Evolutionary conservation across 2,329 filamentous ascomycete genomes (phyloP), one percentile per base, ranked within the genome.

Genomic region (Sphaerulina vaccinii): DNA sequence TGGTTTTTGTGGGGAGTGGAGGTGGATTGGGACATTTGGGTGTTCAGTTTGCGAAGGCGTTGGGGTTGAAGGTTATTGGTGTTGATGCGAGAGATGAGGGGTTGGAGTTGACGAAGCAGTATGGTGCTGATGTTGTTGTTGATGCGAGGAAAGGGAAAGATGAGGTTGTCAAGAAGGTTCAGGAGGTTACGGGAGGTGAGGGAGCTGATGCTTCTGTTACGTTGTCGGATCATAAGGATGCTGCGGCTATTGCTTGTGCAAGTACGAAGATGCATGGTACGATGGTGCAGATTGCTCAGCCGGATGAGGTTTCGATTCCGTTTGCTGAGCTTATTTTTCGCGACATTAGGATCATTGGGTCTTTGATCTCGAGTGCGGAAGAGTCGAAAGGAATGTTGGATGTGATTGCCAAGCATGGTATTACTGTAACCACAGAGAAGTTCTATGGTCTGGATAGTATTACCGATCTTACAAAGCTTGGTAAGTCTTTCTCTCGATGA

Each of bases 241-340:
- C 81, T 2, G 75, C 79, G 35, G 79, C 73, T 4, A 65, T 76
- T 18, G 75, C 73, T 0, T 80, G 77, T 46, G 80, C 79, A 0
- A 69, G 82, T 1, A 85, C 82, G 0, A 77, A 73, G 60, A 82
- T 79, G 74, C 82, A 85, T 61, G 81, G 80, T 2, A 74, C 70
- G 0, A 70, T 83, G 61, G 70, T 84, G 1, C 79, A 84, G 63
- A 75, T 84, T 41, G 80, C 80, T n/a, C 80, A 83, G 55, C 71
- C 71, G 7, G 63, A 70, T 27, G 60, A 66, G 9, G 62, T 74
- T 11, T 52, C 51, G 19, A 68, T 75, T 11, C 72, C 73, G 0
- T 75, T 74, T 51, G 62, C 61, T 1, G 77, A 82, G 59, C 59
- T 82, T 5, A 70, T 82, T 32, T 79, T 81, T 62, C 69, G 79